Evolutionary conservation across 805 yeast genomes (phyloP).

Genomic region (Candida ulmi): DNA sequence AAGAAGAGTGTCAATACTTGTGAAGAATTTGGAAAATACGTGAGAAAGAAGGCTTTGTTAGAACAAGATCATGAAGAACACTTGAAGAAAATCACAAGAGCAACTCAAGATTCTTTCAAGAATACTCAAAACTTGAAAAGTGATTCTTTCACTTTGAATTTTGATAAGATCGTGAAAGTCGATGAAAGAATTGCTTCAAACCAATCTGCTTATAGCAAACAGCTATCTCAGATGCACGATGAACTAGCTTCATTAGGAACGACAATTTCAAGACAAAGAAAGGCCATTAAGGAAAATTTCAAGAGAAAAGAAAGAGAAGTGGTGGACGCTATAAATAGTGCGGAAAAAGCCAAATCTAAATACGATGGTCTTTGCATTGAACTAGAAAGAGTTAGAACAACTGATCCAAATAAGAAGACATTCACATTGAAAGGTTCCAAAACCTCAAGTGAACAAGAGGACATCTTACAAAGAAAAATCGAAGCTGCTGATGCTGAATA

Average conservation of each 20-base stretch:
- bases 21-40: constrained; percentile 76
- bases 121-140: constrained; percentile 39
- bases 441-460: constrained; percentile 81
- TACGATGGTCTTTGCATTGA: constrained; percentile 82
- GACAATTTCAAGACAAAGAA: constrained; percentile 68
- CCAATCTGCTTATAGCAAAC: constrained; percentile 70
- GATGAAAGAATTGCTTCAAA: constrained; percentile 75
- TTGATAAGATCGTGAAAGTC: constrained; percentile 65
- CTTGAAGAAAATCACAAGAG: constrained; percentile 61
- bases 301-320: constrained; percentile 80
- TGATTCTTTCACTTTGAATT: constrained; percentile 60
- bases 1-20: constrained; percentile 78
- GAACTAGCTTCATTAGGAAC: constrained; percentile 69
- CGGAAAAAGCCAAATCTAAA: constrained; percentile 80
- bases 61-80: constrained; percentile 79
- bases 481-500: constrained; percentile 84
- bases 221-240: constrained; percentile 79
- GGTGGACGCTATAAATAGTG: constrained; percentile 70
- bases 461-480: constrained; percentile 75
- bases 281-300: constrained; percentile 75
- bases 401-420: constrained; percentile 82
- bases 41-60: constrained; percentile 69
- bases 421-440: constrained; percentile 76
- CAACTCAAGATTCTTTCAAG: constrained; percentile 45
- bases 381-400: constrained; percentile 70